Evolutionary conservation across 495 filamentous ascomycete genomes (phyloP).

Genomic region (Mytilinidion resinicola): DNA sequence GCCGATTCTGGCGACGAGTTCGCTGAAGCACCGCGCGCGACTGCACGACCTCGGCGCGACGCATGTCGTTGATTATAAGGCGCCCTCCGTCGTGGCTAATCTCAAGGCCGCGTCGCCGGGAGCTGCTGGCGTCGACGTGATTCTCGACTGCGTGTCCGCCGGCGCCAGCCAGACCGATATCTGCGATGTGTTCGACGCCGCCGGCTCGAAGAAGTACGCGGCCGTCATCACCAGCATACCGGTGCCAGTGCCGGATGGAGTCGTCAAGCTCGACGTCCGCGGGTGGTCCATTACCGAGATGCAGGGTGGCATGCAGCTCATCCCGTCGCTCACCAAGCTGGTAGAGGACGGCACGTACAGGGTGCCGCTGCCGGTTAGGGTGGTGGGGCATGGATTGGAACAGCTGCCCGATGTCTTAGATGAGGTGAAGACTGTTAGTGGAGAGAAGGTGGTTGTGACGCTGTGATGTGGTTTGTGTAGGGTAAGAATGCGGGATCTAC

Average conservation of each 20-base stretch:
- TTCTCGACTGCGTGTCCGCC: constrained; percentile 33
- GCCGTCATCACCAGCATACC: constrained; percentile 34
- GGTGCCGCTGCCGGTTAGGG: constrained; percentile 16
- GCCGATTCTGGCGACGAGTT: constrained; percentile 40
- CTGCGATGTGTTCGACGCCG: constrained; percentile 21
- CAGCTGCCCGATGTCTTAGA: constrained; percentile 11
- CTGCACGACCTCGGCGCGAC: constrained; percentile 34
- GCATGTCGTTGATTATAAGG: constrained; percentile 31
- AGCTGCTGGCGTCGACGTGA: constrained; percentile 38
- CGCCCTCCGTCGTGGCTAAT: constrained; percentile 16
- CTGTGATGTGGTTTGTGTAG: constrained; percentile 9
- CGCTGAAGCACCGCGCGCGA: constrained; percentile 31
- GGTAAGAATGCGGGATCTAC: neutral
- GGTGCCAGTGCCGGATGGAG: constrained; percentile 25
- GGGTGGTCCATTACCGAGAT: constrained; percentile 26
- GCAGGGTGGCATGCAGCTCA: constrained; percentile 27
- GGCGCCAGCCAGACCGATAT: constrained; percentile 21
- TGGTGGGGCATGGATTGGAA: constrained; percentile 30
- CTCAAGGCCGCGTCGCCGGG: constrained; percentile 32
- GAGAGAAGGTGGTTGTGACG: constrained; percentile 36
- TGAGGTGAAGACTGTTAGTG: constrained; percentile 30
- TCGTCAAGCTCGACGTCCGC: constrained; percentile 24
- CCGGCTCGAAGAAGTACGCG: constrained; percentile 36
- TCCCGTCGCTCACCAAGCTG: constrained; percentile 19
- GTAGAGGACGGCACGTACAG: constrained; percentile 31